Conservation (phyloP, 192 early-diverging fungal species). For the Coemansia reversa region DNA sequence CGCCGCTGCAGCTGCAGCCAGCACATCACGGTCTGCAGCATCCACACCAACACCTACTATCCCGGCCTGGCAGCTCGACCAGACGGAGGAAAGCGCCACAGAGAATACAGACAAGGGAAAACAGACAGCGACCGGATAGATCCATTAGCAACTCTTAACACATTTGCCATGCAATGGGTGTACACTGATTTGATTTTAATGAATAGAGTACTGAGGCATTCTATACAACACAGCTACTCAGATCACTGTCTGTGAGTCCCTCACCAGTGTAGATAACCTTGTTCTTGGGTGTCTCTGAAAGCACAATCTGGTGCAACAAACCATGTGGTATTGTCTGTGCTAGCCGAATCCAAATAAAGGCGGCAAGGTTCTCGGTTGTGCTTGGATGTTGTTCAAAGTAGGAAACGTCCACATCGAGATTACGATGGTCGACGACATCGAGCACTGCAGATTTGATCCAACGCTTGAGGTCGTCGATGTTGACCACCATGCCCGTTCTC, state of each 20-base stretch:
- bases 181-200: not conserved
- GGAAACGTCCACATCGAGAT: constrained; percentile 80
- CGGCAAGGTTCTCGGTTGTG: constrained; percentile 88
- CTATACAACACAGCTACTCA: constrained; percentile 24
- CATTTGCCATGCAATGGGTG: no score
- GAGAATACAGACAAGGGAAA: constrained; percentile 21
- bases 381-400: constrained; percentile 68
- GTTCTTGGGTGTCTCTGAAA: constrained; percentile 51
- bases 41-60: constrained; percentile 48
- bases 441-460: constrained; percentile 71
- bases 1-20: constrained; percentile 3
- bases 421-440: constrained; percentile 82
- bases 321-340: constrained; percentile 32
- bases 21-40: constrained; percentile 12
- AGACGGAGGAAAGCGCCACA: constrained; percentile 13
- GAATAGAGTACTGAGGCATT: not conserved
- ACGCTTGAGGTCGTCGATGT: constrained; percentile 75
- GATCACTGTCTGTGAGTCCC: constrained; percentile 35
- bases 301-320: constrained; percentile 36
- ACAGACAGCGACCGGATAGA: constrained; percentile 11
- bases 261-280: constrained; percentile 44
- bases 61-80: constrained; percentile 72
- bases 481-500: constrained; percentile 86
- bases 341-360: constrained; percentile 74
- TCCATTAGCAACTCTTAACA: not conserved